A percentile compares a stretch with the other conserved stretches of the same genome.
These are phyloP conservation scores for Austroboletus novae-zelandiae DNA, from an alignment of 1,284 basidiomycete genomes.

Conservation along the genomic window DNA sequence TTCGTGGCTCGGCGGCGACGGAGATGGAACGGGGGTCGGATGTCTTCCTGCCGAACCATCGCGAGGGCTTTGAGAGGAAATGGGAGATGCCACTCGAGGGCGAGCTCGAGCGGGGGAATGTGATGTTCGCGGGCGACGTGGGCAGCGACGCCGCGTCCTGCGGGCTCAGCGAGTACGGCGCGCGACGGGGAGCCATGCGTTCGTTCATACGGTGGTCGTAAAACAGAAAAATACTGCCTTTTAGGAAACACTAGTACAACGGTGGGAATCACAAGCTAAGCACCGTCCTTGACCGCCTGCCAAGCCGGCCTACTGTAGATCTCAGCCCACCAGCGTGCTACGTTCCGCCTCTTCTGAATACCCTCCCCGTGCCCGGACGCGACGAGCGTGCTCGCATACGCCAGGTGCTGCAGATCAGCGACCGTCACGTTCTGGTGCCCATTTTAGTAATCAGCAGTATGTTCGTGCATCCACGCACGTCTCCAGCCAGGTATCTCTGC, in stretches of 20 bases:
- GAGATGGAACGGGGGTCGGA: constrained; percentile 38
- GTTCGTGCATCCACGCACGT: constrained; percentile 31
- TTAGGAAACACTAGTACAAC: constrained; percentile 10
- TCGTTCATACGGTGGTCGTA: constrained; percentile 19
- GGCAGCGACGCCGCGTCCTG: constrained; percentile 29
- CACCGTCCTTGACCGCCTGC: constrained; percentile 24
- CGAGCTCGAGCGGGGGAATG: constrained; percentile 34
- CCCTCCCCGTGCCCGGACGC: not conserved
- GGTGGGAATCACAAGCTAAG: not conserved
- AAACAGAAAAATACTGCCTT: constrained; percentile 9
- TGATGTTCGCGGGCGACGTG: constrained; percentile 24
- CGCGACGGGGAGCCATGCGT: constrained; percentile 25
- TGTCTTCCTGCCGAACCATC: constrained; percentile 45
- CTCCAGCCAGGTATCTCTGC: constrained; percentile 48
- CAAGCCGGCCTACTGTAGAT: constrained; percentile 24
- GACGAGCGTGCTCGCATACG: constrained; percentile 35
- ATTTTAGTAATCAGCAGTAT: not conserved
- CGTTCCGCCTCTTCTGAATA: constrained; percentile 20
- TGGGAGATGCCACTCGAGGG: constrained; percentile 38
- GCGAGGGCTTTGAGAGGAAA: constrained; percentile 46
- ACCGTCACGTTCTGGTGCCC: constrained; percentile 41
- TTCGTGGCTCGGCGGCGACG: constrained; percentile 41
- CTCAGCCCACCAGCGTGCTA: constrained; percentile 31
- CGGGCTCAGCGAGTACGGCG: constrained; percentile 26
- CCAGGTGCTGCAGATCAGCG: constrained; percentile 53